Evolutionary conservation across 768 basidiomycete genomes (phyloP).

Genomic region (Russula abietina): DNA sequence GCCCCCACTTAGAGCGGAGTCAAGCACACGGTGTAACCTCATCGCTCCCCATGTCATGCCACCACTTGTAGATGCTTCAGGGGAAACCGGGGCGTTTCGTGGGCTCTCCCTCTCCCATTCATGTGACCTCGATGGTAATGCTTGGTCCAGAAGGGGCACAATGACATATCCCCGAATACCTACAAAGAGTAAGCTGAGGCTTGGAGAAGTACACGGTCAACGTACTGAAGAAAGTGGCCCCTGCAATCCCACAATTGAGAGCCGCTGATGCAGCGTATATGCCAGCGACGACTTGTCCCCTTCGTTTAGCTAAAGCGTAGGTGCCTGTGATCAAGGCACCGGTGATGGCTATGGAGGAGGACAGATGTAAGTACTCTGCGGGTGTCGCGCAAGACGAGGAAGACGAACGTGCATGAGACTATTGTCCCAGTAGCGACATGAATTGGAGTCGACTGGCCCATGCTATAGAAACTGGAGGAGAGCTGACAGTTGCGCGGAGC

Average conservation of each 20-base stretch:
- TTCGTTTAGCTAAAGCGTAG: slow-evolving; percentile 44
- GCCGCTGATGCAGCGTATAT: slow-evolving; percentile 49
- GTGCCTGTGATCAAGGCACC: slow-evolving; percentile 44
- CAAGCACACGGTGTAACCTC: slow-evolving; percentile 54
- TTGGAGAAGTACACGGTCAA: slow-evolving; percentile 10
- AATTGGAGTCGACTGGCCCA: slow-evolving; percentile 32
- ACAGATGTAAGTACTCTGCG: slow-evolving; percentile 29
- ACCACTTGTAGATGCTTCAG: slow-evolving; percentile 17
- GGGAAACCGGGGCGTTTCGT: slow-evolving; percentile 27
- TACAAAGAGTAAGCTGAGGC: slow-evolving; percentile 29
- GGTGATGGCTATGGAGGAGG: slow-evolving; percentile 42
- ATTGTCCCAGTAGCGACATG: slow-evolving; percentile 54
- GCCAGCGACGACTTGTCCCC: slow-evolving; percentile 42
- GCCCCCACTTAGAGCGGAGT: slow-evolving; percentile 69
- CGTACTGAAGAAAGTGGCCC: slow-evolving; percentile 76
- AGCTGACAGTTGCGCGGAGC: not conserved
- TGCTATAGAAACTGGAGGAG: slow-evolving; percentile 7
- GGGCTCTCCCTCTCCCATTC: slow-evolving; percentile 39
- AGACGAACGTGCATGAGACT: slow-evolving; percentile 78
- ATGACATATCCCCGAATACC: slow-evolving; percentile 74
- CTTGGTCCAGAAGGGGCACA: slow-evolving; percentile 50
- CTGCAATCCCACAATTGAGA: slow-evolving; percentile 65
- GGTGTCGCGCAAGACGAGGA: slow-evolving; percentile 23
- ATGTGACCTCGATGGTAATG: slow-evolving; percentile 45
- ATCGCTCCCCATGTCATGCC: slow-evolving; percentile 46